phyloP scores from a whole-genome alignment of 2,329 filamentous ascomycete genomes.

The Periconia digitata region DNA sequence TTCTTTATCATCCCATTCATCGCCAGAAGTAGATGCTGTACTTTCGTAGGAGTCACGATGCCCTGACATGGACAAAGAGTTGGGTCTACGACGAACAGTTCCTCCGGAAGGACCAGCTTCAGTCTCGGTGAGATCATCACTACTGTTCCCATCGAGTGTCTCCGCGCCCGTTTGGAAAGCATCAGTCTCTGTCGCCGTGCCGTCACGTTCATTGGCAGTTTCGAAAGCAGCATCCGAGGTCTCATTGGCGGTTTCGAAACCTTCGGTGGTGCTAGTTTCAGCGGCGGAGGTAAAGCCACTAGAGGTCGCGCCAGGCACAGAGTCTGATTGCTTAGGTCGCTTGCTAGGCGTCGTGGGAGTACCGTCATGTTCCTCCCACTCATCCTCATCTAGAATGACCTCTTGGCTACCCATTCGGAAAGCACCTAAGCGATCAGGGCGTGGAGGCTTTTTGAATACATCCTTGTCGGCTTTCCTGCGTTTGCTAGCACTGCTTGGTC shows the following conservation, averaged over 20 bases:
- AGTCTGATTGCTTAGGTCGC: slow-evolving; percentile 24
- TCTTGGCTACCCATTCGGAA: slow-evolving; percentile 74
- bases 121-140: slow-evolving; percentile 83
- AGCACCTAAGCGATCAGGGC: slow-evolving; percentile 73
- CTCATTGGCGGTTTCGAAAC: slow-evolving; percentile 82
- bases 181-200: slow-evolving; percentile 77
- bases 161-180: slow-evolving; percentile 95
- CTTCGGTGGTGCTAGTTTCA: slow-evolving; percentile 57
- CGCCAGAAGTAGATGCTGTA: slow-evolving; percentile 84
- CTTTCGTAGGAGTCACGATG: slow-evolving; percentile 75
- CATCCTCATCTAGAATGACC: slow-evolving; percentile 74
- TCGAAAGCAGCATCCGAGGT: slow-evolving; percentile 64
- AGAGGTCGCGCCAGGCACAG: slow-evolving; percentile 34
- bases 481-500: slow-evolving; percentile 52
- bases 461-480: slow-evolving; percentile 59
- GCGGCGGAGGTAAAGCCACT: slow-evolving; percentile 38
- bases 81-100: slow-evolving; percentile 40
- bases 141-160: slow-evolving; percentile 67
- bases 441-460: slow-evolving; percentile 74
- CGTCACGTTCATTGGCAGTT: slow-evolving; percentile 73
- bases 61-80: slow-evolving; percentile 51
- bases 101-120: slow-evolving; percentile 55
- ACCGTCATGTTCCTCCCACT: slow-evolving; percentile 83
- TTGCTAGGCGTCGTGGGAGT: slow-evolving; percentile 58
- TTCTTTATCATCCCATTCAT: slow-evolving; percentile 67